Conservation (phyloP, 345 rosid genomes). For the Combretum micranthum region DNA sequence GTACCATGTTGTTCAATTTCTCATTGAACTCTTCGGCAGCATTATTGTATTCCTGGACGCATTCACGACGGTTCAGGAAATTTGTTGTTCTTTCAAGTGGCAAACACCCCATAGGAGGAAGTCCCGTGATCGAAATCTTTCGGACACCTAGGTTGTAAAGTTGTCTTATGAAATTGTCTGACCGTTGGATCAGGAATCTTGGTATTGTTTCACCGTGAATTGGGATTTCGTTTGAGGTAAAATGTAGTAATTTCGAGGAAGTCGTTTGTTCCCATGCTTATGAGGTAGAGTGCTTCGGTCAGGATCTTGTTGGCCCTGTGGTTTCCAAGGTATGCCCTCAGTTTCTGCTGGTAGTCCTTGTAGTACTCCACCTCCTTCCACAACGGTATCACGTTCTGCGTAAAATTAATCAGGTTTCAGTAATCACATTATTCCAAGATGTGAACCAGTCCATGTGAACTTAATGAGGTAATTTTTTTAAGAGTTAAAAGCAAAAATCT, state of each 20-base stretch:
- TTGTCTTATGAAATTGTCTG: constrained; percentile 25
- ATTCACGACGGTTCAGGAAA: constrained; percentile 17
- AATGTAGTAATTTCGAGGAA: constrained; percentile 52
- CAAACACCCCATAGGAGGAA: constrained; percentile 74
- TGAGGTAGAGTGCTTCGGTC: constrained; percentile 30
- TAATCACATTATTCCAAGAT: neutral
- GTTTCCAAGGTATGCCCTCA: constrained; percentile 34
- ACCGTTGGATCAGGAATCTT: constrained; percentile 35
- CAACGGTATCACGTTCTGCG: constrained; percentile 57
- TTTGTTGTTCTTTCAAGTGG: constrained; percentile 57
- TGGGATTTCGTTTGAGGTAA: constrained; percentile 26
- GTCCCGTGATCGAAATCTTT: constrained; percentile 44
- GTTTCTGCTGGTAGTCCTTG: constrained; percentile 37
- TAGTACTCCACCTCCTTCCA: constrained; percentile 52
- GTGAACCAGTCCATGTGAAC: no score
- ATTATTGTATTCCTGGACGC: constrained; percentile 32
- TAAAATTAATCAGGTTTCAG: no score
- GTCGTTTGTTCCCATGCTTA: constrained; percentile 64
- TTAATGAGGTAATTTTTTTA: no score
- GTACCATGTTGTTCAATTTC: constrained; percentile 25
- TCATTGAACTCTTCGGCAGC: constrained; percentile 45
- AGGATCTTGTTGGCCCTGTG: constrained; percentile 22
- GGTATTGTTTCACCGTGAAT: constrained; percentile 25
- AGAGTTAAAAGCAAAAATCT: no score
- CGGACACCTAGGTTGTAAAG: constrained; percentile 40